Conservation (phyloP, 2,329 filamentous ascomycete genomes). For the Diaporthe citri region DNA sequence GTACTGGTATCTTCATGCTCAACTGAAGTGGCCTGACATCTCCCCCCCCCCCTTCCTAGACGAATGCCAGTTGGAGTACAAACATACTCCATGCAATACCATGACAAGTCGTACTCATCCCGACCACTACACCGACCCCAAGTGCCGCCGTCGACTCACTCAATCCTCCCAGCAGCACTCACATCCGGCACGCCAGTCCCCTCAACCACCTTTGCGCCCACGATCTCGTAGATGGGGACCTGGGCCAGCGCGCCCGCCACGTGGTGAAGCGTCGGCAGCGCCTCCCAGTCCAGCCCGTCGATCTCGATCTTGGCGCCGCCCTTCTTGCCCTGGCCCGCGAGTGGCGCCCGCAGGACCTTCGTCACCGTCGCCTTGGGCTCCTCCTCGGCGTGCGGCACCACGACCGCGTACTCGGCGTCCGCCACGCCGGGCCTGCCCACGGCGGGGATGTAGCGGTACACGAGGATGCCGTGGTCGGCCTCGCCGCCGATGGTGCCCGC, state of each 20-base stretch:
- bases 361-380: conserved; percentile 47
- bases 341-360: conserved; percentile 51
- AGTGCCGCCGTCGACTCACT: background rate
- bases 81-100: background rate
- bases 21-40: too few relatives aligned
- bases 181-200: conserved; percentile 50
- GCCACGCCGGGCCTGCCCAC: conserved; percentile 49
- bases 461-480: conserved; percentile 42
- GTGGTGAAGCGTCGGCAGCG: conserved; percentile 72
- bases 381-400: conserved; percentile 53
- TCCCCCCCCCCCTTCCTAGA: too few relatives aligned
- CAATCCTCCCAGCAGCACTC: conserved; percentile 38
- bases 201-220: conserved; percentile 67
- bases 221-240: conserved; percentile 68
- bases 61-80: background rate
- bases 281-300: conserved; percentile 63
- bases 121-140: background rate
- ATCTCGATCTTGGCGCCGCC: conserved; percentile 59
- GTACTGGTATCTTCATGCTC: conserved; percentile 24
- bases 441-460: conserved; percentile 36
- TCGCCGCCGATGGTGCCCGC: conserved; percentile 47
- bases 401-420: conserved; percentile 65
- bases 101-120: background rate
- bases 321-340: conserved; percentile 22
- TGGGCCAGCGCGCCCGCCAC: conserved; percentile 64